Percentiles rank a stretch among this genome's conserved stretches.
These are phyloP conservation scores for Ilex aquifolium DNA, from an alignment of 257 asterid genomes.

Conservation along the genomic window DNA sequence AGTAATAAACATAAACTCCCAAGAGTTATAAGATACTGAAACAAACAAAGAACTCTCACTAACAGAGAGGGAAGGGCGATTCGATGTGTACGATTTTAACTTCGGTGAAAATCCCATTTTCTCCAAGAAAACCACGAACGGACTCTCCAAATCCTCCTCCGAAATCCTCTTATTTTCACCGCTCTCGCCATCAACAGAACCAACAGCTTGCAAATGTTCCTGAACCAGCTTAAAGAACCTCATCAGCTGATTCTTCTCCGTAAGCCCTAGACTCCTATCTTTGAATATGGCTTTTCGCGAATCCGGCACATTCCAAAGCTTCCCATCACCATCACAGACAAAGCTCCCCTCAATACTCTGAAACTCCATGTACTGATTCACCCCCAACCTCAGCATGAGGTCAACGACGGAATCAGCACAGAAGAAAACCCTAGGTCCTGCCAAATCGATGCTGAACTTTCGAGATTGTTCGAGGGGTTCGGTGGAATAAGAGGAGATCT, in stretches of 20 bases:
- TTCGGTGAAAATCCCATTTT: slow-evolving; percentile 63
- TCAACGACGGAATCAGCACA: slow-evolving; percentile 68
- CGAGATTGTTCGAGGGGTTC: slow-evolving; percentile 45
- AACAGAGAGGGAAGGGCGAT: slow-evolving; percentile 24
- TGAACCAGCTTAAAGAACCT: slow-evolving; percentile 79
- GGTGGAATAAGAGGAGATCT: slow-evolving; percentile 37
- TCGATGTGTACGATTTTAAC: slow-evolving; percentile 73
- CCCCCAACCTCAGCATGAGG: slow-evolving; percentile 56
- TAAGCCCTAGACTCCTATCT: slow-evolving; percentile 42
- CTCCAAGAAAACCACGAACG: slow-evolving; percentile 65
- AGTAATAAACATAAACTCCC: background rate
- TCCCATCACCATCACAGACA: slow-evolving; percentile 41
- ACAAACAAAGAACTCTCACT: slow-evolving; percentile 19
- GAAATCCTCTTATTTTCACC: slow-evolving; percentile 36
- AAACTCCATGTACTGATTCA: slow-evolving; percentile 86
- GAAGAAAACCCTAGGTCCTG: slow-evolving; percentile 67
- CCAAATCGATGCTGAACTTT: slow-evolving; percentile 57
- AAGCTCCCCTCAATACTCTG: slow-evolving; percentile 73
- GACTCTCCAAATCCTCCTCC: slow-evolving; percentile 69
- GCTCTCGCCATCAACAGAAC: slow-evolving; percentile 19
- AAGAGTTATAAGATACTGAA: background rate
- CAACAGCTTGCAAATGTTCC: slow-evolving; percentile 31
- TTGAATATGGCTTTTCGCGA: slow-evolving; percentile 79
- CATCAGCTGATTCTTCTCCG: slow-evolving; percentile 86
- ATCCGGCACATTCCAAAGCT: slow-evolving; percentile 65